Percentiles rank a stretch among this genome's conserved stretches.
These are phyloP conservation scores for Cercospora nicotianae DNA, from an alignment of 2,329 filamentous ascomycete genomes.

Conservation along the genomic window DNA sequence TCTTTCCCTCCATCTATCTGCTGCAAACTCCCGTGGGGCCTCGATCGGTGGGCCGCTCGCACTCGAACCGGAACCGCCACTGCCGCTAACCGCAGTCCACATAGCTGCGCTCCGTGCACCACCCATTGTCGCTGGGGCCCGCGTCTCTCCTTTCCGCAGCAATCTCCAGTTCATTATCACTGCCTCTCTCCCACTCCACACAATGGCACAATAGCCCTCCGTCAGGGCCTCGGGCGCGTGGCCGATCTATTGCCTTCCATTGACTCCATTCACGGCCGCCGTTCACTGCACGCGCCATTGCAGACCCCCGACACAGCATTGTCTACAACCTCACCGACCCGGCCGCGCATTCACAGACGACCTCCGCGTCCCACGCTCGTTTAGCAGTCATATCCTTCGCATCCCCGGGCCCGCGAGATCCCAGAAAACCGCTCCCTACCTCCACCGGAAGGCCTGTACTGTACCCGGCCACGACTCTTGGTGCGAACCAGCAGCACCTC, in stretches of 20 bases:
- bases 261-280: neutral
- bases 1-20: neutral
- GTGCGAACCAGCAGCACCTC: neutral
- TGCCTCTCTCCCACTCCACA: neutral
- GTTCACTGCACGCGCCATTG: neutral
- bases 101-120: neutral
- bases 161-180: conserved; percentile 3
- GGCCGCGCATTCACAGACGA: conserved; percentile 3
- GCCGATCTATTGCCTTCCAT: neutral
- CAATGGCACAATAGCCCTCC: conserved; percentile 8
- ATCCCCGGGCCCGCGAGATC: neutral
- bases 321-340: neutral
- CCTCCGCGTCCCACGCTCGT: neutral
- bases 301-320: neutral
- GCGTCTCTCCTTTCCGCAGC: conserved; percentile 6
- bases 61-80: neutral
- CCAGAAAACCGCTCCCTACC: neutral
- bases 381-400: conserved; percentile 5
- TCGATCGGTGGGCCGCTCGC: neutral
- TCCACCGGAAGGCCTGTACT: neutral
- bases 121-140: conserved; percentile 4
- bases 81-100: neutral
- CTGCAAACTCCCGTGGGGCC: neutral
- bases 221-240: neutral
- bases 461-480: neutral